A percentile compares a stretch with the other conserved stretches of the same genome.
phyloP scores from a whole-genome alignment of 305 asterid species.

The Fraxinus albicans region DNA sequence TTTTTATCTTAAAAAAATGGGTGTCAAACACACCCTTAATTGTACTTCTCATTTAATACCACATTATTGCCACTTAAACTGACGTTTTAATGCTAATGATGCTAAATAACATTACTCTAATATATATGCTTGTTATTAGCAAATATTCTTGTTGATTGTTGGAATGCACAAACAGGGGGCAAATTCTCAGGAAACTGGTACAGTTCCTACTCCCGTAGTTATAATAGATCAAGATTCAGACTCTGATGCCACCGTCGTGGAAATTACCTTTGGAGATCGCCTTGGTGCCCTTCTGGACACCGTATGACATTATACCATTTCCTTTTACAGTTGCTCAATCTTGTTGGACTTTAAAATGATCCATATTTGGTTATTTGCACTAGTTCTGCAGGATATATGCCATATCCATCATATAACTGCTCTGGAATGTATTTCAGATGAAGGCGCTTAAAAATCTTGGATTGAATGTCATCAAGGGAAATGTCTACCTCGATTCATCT shows the following conservation, averaged over 20 bases:
- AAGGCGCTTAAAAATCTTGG: conserved; percentile 80
- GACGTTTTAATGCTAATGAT: background rate
- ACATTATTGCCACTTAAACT: background rate
- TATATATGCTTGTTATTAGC: conserved; percentile 12
- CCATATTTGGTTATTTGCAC: background rate
- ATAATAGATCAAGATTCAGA: conserved; percentile 91
- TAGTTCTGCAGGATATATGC: background rate
- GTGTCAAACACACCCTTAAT: too few relatives aligned
- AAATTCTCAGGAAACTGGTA: conserved; percentile 55
- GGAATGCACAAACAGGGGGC: conserved; percentile 51
- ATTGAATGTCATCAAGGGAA: conserved; percentile 86
- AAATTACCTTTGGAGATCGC: conserved; percentile 93
- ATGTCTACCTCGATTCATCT: conserved; percentile 86
- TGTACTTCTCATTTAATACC: background rate
- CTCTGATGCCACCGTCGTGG: conserved; percentile 85
- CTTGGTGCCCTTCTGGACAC: conserved; percentile 96
- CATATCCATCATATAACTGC: background rate
- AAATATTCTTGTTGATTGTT: conserved; percentile 18
- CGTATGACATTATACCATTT: conserved; percentile 34
- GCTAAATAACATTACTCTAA: background rate
- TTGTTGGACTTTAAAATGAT: background rate
- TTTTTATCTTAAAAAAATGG: too few relatives aligned
- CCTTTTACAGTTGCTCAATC: background rate
- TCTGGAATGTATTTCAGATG: conserved; percentile 58
- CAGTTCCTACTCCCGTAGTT: conserved; percentile 74